Percentiles rank a stretch among this genome's conserved stretches.
Conservation (phyloP, 805 yeast genomes). For the Pichia pseudocactophila region DNA sequence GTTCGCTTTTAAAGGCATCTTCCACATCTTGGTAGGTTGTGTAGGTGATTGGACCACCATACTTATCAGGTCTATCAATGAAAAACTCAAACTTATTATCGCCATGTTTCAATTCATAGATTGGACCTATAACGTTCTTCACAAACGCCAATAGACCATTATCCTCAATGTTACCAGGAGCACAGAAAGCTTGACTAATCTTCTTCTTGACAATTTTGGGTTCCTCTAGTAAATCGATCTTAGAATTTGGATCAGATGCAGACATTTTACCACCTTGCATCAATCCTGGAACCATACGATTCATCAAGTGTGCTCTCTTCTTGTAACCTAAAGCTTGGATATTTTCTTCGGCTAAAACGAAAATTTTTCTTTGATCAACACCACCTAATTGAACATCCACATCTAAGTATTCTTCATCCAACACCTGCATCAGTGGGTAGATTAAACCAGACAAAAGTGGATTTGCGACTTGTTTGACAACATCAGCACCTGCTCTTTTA, state of each 20-base stretch:
- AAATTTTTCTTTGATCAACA: constrained; percentile 96
- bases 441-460: constrained; percentile 90
- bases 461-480: constrained; percentile 92
- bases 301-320: constrained; percentile 97
- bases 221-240: constrained; percentile 85
- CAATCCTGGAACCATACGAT: constrained; percentile 97
- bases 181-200: constrained; percentile 86
- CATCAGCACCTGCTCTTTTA: constrained; percentile 99
- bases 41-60: constrained; percentile 87
- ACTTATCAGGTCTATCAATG: constrained; percentile 90
- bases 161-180: constrained; percentile 86
- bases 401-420: constrained; percentile 84
- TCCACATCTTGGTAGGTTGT: constrained; percentile 58
- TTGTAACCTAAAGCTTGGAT: constrained; percentile 82
- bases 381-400: constrained; percentile 98
- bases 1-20: constrained; percentile 61
- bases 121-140: constrained; percentile 78
- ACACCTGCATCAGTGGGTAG: constrained; percentile 97
- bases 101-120: constrained; percentile 64
- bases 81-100: constrained; percentile 53
- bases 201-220: constrained; percentile 86
- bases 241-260: constrained; percentile 97
- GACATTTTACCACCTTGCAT: constrained; percentile 98
- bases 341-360: constrained; percentile 93
- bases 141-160: constrained; percentile 86